A percentile compares a stretch with the other conserved stretches of the same genome.
phyloP scores from a whole-genome alignment of 225 moss, liverwort and hornwort genomes.

The Physcomitrellopsis africana region DNA sequence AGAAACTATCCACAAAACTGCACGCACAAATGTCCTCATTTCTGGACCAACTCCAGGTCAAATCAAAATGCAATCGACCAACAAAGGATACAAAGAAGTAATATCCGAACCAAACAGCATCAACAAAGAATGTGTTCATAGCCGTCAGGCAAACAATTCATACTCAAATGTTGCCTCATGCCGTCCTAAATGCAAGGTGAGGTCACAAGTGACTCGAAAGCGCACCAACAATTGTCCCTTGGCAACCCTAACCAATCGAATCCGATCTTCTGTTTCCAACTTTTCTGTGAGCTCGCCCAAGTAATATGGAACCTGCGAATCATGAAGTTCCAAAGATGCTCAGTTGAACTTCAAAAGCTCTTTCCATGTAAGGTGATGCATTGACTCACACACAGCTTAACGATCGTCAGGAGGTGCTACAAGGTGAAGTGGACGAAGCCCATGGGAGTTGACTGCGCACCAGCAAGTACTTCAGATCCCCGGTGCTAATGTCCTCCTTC shows the following conservation, averaged over 20 bases:
- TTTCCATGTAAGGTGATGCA: neutral
- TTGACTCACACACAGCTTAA: neutral
- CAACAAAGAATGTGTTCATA: neutral
- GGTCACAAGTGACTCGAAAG: neutral
- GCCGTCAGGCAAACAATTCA: neutral
- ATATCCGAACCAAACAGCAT: neutral
- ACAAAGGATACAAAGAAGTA: neutral
- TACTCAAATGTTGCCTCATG: neutral
- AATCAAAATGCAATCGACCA: slow-evolving; percentile 1
- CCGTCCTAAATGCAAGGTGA: slow-evolving; percentile 1
- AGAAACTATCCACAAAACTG: neutral
- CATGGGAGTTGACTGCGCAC: slow-evolving; percentile 29
- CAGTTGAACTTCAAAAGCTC: slow-evolving; percentile 13
- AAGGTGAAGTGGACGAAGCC: slow-evolving; percentile 10
- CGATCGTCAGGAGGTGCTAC: neutral
- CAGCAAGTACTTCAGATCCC: slow-evolving; percentile 89
- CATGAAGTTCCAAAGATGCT: slow-evolving; percentile 4
- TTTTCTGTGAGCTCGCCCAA: slow-evolving; percentile 85
- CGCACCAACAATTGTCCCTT: slow-evolving; percentile 66
- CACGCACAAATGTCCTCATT: neutral
- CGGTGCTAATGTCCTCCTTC: slow-evolving; percentile 92
- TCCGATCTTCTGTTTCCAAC: slow-evolving; percentile 65
- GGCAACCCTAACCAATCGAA: slow-evolving; percentile 61
- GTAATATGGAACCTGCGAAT: slow-evolving; percentile 82
- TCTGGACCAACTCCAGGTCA: neutral